Conservation (phyloP, 164 flowering plant species). For the Berberis thunbergii region DNA sequence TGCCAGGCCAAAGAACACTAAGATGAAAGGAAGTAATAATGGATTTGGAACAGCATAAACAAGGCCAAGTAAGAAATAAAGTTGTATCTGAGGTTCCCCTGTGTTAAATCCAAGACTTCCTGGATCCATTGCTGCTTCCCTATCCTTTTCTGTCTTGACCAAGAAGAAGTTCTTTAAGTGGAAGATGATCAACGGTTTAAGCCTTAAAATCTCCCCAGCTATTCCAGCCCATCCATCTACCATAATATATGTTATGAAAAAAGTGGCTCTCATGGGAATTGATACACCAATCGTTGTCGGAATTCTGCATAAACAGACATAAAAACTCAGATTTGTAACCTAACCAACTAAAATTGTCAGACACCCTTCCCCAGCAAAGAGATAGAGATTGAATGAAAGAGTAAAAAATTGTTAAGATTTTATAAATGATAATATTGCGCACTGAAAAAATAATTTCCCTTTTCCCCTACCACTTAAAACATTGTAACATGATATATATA, state of each 20-base stretch:
- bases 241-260: slow-evolving; percentile 89
- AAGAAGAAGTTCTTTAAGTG: slow-evolving; percentile 69
- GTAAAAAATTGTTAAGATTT: too few relatives aligned
- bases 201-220: slow-evolving; percentile 75
- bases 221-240: slow-evolving; percentile 97
- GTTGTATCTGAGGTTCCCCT: slow-evolving; percentile 82
- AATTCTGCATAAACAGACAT: slow-evolving; percentile 38
- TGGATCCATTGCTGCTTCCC: slow-evolving; percentile 92
- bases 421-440: too few relatives aligned
- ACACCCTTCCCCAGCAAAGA: not conserved
- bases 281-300: slow-evolving; percentile 68
- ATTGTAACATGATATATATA: not conserved
- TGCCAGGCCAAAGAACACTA: slow-evolving; percentile 74
- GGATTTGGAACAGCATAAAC: slow-evolving; percentile 83
- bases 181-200: slow-evolving; percentile 64
- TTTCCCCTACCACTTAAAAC: too few relatives aligned
- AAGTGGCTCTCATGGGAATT: slow-evolving; percentile 93
- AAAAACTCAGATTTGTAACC: not conserved
- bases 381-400: not conserved
- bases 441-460: too few relatives aligned
- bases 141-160: slow-evolving; percentile 82
- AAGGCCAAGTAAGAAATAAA: slow-evolving; percentile 87
- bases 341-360: not conserved
- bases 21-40: slow-evolving; percentile 70
- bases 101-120: slow-evolving; percentile 73